phyloP scores from a whole-genome alignment of 208 protist species.

The Leishmania major region DNA sequence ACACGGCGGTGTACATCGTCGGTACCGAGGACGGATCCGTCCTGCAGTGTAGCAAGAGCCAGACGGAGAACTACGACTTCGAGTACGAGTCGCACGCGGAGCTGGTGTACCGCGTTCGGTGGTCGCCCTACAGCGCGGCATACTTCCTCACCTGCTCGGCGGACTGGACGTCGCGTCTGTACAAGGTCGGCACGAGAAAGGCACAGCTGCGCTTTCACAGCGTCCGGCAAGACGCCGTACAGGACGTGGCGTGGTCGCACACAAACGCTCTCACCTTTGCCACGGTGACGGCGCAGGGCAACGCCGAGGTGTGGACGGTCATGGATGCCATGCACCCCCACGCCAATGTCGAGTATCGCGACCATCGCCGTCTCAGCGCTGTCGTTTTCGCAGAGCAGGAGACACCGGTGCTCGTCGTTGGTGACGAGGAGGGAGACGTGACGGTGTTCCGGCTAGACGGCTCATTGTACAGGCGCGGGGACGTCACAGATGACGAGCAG shows the following conservation, averaged over 20 bases:
- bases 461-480: conserved; percentile 44
- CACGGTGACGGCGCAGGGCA: conserved; percentile 90
- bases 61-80: conserved; percentile 95
- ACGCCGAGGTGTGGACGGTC: conserved; percentile 83
- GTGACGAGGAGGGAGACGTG: conserved; percentile 90
- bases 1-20: conserved; percentile 93
- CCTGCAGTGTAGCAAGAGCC: conserved; percentile 96
- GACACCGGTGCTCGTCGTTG: conserved; percentile 84
- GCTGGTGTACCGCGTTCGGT: conserved; percentile 94
- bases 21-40: conserved; percentile 96
- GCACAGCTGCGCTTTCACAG: conserved; percentile 86
- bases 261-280: conserved; percentile 91
- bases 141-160: conserved; percentile 95
- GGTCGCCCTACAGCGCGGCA: conserved; percentile 90
- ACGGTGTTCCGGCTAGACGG: conserved; percentile 71
- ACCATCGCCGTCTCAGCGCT: conserved; percentile 73
- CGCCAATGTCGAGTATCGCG: conserved; percentile 61
- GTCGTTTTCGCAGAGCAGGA: conserved; percentile 90
- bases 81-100: conserved; percentile 93
- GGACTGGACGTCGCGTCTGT: conserved; percentile 97
- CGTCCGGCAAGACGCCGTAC: conserved; percentile 84
- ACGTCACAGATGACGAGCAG: conserved; percentile 80
- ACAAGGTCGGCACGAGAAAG: conserved; percentile 67
- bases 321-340: conserved; percentile 74
- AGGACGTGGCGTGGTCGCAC: conserved; percentile 95